These are phyloP conservation scores for Torulaspora pretoriensis DNA, from an alignment of 1,139 yeast species.

Conservation along the genomic window DNA sequence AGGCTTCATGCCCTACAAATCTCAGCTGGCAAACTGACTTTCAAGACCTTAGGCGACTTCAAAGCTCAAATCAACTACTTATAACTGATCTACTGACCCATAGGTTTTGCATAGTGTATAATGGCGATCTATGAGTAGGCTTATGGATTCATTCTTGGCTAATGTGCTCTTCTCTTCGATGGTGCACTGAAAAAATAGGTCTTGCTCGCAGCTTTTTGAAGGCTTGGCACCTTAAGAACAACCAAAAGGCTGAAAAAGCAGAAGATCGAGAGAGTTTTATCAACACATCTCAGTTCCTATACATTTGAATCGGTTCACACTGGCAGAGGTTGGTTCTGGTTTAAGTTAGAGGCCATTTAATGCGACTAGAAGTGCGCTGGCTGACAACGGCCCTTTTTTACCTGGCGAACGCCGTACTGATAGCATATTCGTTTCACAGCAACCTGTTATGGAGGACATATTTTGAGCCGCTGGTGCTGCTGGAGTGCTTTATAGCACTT, in stretches of 20 bases:
- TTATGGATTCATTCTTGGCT: neutral
- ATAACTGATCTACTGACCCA: too few species aligned
- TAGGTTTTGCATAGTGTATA: neutral
- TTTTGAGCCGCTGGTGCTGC: constrained; percentile 19
- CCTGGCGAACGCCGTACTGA: constrained; percentile 8
- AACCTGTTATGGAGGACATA: constrained; percentile 13
- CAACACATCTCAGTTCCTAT: too few species aligned
- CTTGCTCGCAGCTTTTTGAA: neutral
- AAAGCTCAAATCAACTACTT: too few species aligned
- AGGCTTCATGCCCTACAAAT: constrained; percentile 10
- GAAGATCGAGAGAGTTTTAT: too few species aligned
- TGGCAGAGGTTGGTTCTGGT: too few species aligned
- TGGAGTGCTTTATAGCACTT: constrained; percentile 27
- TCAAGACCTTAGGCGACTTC: neutral
- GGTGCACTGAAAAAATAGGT: neutral
- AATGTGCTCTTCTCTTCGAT: neutral
- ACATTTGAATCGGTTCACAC: too few species aligned
- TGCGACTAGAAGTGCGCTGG: constrained; percentile 15
- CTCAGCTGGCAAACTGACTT: constrained; percentile 4
- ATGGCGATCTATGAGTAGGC: neutral
- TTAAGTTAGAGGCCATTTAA: neutral
- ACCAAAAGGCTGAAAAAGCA: neutral
- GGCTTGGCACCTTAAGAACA: neutral
- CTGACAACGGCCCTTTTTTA: constrained; percentile 15
- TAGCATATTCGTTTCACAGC: constrained; percentile 4